Percentiles rank a stretch among this genome's conserved stretches.
Conservation (phyloP, 495 filamentous ascomycete species). For the Penicillium salamii region DNA sequence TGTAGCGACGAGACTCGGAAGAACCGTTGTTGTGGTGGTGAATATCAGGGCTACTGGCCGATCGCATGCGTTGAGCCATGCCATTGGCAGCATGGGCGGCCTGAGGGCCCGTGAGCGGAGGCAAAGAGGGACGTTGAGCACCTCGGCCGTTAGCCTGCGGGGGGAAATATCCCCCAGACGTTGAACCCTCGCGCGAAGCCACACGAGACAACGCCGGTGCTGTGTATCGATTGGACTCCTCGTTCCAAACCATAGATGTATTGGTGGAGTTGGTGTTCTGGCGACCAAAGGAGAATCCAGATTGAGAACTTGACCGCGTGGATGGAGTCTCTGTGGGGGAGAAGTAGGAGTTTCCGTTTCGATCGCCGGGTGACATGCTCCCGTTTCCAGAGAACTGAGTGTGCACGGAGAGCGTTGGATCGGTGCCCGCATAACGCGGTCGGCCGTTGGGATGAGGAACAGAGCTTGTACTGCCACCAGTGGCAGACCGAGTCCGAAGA, state of each 20-base stretch:
- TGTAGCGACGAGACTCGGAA: constrained; percentile 44
- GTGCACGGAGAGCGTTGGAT: constrained; percentile 65
- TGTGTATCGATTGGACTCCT: constrained; percentile 77
- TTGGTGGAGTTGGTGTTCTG: constrained; percentile 53
- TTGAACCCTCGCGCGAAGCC: constrained; percentile 73
- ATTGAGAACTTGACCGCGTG: constrained; percentile 76
- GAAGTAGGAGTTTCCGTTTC: constrained; percentile 77
- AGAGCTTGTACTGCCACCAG: constrained; percentile 61
- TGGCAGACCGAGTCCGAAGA: constrained; percentile 75
- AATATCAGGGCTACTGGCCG: constrained; percentile 69
- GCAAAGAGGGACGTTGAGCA: constrained; percentile 76
- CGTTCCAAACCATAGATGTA: constrained; percentile 55
- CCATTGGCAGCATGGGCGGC: constrained; percentile 50
- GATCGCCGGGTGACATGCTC: constrained; percentile 50
- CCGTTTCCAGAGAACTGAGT: constrained; percentile 57
- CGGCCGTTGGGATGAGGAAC: constrained; percentile 46
- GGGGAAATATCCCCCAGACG: constrained; percentile 52
- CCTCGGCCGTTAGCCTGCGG: constrained; percentile 57
- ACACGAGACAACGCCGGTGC: constrained; percentile 80
- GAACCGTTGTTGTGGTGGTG: constrained; percentile 47
- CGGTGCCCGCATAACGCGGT: constrained; percentile 66
- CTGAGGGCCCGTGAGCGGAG: constrained; percentile 62
- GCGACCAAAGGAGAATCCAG: constrained; percentile 74
- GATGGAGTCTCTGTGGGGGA: constrained; percentile 89
- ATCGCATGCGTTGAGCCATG: constrained; percentile 57